These are phyloP conservation scores for Exophiala aquamarina DNA, from an alignment of 2,329 filamentous ascomycete species.

Conservation along the genomic window DNA sequence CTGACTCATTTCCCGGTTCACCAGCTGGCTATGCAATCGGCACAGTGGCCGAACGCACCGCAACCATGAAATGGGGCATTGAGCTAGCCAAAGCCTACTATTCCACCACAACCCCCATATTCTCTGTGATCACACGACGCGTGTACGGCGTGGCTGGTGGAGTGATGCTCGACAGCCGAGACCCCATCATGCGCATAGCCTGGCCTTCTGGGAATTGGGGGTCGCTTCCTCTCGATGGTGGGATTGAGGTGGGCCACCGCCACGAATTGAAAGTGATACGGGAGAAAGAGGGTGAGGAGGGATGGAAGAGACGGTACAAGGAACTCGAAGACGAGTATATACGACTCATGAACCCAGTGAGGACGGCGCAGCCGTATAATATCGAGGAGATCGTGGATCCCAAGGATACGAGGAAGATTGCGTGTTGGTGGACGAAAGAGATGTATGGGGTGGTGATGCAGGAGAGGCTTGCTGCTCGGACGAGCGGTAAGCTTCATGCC, in stretches of 20 bases:
- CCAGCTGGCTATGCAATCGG: constrained; percentile 61
- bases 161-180: constrained; percentile 62
- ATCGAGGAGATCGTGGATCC: constrained; percentile 67
- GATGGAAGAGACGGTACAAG: constrained; percentile 55
- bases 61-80: constrained; percentile 65
- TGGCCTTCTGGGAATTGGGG: constrained; percentile 67
- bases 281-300: constrained; percentile 53
- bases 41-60: constrained; percentile 61
- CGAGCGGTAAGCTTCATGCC: background rate
- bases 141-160: constrained; percentile 65
- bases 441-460: constrained; percentile 55
- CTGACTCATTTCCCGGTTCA: constrained; percentile 21
- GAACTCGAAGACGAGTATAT: constrained; percentile 61
- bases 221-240: constrained; percentile 61
- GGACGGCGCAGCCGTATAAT: constrained; percentile 64
- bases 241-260: constrained; percentile 63
- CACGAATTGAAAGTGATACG: constrained; percentile 56
- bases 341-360: constrained; percentile 63
- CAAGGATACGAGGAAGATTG: constrained; percentile 54
- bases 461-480: constrained; percentile 39
- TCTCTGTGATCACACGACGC: constrained; percentile 61
- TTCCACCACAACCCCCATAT: constrained; percentile 62
- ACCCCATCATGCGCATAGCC: constrained; percentile 60
- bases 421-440: constrained; percentile 56
- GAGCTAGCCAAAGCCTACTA: constrained; percentile 62